Conservation (phyloP, 306 rosid species). For the Castanea mollissima region DNA sequence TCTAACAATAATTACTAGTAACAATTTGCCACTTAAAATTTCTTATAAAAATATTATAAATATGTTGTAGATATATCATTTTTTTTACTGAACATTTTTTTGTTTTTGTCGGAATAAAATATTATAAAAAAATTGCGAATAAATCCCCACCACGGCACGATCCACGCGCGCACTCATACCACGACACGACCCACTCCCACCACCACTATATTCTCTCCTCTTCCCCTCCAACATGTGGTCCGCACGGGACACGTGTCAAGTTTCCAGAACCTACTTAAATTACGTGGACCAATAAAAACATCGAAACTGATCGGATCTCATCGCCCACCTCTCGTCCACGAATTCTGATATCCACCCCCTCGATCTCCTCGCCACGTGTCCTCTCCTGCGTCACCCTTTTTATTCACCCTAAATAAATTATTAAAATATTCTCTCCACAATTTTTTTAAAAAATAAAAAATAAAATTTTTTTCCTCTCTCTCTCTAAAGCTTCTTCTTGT, state of each 20-base stretch:
- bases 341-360: conserved; percentile 44
- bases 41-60: too few species aligned
- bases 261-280: not conserved
- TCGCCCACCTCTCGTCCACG: conserved; percentile 66
- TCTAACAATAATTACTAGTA: too few species aligned
- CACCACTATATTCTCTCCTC: not conserved
- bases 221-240: not conserved
- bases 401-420: not conserved
- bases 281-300: conserved; percentile 40
- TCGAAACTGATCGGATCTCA: conserved; percentile 77
- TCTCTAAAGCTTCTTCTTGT: not conserved
- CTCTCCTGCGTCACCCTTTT: conserved; percentile 25
- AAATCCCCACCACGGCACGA: not conserved
- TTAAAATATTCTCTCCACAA: conserved; percentile 17
- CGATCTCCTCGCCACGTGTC: conserved; percentile 61
- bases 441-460: not conserved
- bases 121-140: not conserved
- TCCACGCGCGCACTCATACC: conserved; percentile 15
- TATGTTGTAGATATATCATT: too few species aligned
- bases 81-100: not conserved
- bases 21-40: too few species aligned
- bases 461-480: not conserved
- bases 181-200: not conserved
- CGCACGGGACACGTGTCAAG: conserved; percentile 31
- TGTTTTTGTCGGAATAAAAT: not conserved